A percentile compares a stretch with the other conserved stretches of the same genome.
Evolutionary conservation across 164 flowering plant genomes (phyloP).

Genomic region (Stephania cephalantha): DNA sequence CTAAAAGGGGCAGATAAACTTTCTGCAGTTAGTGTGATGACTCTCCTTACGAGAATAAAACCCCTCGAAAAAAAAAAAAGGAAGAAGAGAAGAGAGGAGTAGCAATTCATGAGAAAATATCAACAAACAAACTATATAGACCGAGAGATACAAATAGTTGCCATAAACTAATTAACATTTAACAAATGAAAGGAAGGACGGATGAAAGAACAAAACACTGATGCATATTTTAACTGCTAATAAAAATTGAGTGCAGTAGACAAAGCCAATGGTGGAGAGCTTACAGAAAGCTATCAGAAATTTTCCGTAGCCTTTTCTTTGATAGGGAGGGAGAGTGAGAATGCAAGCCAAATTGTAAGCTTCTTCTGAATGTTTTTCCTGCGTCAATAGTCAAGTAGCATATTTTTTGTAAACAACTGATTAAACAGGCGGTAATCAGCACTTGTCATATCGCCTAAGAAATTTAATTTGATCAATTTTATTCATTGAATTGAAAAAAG

Average conservation of each 20-base stretch:
- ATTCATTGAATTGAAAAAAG: too few species aligned
- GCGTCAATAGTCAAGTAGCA: conserved; percentile 21
- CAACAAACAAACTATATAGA: not conserved
- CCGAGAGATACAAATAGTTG: not conserved
- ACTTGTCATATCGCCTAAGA: not conserved
- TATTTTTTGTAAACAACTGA: not conserved
- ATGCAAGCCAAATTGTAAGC: conserved; percentile 96
- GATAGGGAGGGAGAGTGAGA: conserved; percentile 97
- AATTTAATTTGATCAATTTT: too few species aligned
- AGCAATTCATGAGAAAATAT: not conserved
- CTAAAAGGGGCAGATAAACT: too few species aligned
- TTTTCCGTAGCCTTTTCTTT: conserved; percentile 98
- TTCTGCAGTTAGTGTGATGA: too few species aligned
- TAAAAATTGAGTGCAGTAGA: not conserved
- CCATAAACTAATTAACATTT: not conserved
- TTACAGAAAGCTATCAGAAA: conserved; percentile 96
- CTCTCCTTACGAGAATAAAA: too few species aligned
- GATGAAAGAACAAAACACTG: not conserved
- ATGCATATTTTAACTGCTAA: not conserved
- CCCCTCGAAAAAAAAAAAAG: too few species aligned
- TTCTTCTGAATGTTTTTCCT: conserved; percentile 99
- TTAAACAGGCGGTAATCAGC: not conserved
- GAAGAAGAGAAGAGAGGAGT: not conserved
- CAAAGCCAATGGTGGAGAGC: conserved; percentile 18
- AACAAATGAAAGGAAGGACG: not conserved